Percentiles rank a stretch among this genome's conserved stretches.
Conservation (phyloP, 805 yeast genomes). For the Wickerhamiella lipophila region DNA sequence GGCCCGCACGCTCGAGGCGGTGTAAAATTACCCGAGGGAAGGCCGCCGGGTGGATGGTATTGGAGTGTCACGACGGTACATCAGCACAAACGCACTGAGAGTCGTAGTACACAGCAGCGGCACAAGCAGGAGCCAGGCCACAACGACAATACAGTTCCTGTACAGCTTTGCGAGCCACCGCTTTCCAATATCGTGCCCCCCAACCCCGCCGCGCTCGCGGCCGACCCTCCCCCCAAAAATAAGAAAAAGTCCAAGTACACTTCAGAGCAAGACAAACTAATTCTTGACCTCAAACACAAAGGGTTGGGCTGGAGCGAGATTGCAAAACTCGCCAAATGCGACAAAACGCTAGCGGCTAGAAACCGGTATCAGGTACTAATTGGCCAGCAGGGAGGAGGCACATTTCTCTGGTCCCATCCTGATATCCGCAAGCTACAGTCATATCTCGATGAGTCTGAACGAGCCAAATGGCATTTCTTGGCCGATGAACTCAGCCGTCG, state of each 20-base stretch:
- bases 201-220: slow-evolving; percentile 34
- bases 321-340: slow-evolving; percentile 51
- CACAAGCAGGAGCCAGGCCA: slow-evolving; percentile 14
- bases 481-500: slow-evolving; percentile 45
- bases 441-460: slow-evolving; percentile 55
- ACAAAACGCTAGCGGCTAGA: slow-evolving; percentile 58
- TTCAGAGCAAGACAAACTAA: slow-evolving; percentile 52
- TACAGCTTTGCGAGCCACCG: slow-evolving; percentile 39
- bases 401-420: slow-evolving; percentile 46
- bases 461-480: slow-evolving; percentile 57
- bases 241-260: slow-evolving; percentile 58
- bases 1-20: neutral
- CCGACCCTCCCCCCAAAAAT: slow-evolving; percentile 37
- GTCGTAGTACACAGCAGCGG: slow-evolving; percentile 4
- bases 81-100: slow-evolving; percentile 4
- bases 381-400: slow-evolving; percentile 72
- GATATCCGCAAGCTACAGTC: slow-evolving; percentile 41
- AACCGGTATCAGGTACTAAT: slow-evolving; percentile 68
- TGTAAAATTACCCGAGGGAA: neutral
- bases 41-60: slow-evolving; percentile 20
- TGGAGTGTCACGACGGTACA: slow-evolving; percentile 17
- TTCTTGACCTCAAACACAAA: slow-evolving; percentile 44
- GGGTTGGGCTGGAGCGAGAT: slow-evolving; percentile 67
- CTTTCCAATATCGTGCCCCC: slow-evolving; percentile 31
- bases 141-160: slow-evolving; percentile 15